These are phyloP conservation scores for Kwoniella heveanensis DNA, from an alignment of 768 basidiomycete genomes.

Conservation along the genomic window DNA sequence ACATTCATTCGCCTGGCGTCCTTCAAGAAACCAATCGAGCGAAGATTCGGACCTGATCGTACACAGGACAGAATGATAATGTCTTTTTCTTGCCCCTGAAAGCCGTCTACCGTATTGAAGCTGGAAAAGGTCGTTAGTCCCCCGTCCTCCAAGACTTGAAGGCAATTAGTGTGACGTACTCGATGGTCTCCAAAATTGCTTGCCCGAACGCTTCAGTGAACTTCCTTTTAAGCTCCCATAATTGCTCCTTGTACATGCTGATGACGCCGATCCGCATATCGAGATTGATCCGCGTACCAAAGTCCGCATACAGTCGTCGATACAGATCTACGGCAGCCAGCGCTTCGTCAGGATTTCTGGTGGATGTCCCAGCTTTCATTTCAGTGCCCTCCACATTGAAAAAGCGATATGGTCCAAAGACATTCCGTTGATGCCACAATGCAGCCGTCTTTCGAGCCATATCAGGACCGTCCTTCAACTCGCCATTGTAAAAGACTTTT, in stretches of 20 bases:
- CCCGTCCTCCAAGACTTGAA: no score
- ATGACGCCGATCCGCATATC: conserved; percentile 71
- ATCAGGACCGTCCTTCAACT: conserved; percentile 79
- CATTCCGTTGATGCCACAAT: conserved; percentile 78
- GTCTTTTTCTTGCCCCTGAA: conserved; percentile 98
- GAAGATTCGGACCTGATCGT: conserved; percentile 81
- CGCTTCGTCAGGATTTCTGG: conserved; percentile 75
- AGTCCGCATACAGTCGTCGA: conserved; percentile 69
- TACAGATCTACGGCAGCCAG: conserved; percentile 77
- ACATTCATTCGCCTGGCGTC: conserved; percentile 95
- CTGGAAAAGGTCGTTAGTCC: conserved; percentile 19
- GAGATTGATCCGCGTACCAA: conserved; percentile 58
- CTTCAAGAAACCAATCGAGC: conserved; percentile 82
- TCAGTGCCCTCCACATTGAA: conserved; percentile 80
- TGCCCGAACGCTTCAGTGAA: conserved; percentile 74
- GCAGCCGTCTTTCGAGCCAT: conserved; percentile 81
- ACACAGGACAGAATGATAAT: conserved; percentile 97
- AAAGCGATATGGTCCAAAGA: conserved; percentile 85
- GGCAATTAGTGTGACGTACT: conserved; percentile 55
- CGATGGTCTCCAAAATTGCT: conserved; percentile 69
- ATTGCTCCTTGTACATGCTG: conserved; percentile 92
- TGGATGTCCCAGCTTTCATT: conserved; percentile 66
- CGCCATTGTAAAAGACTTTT: conserved; percentile 77
- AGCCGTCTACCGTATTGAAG: conserved; percentile 98
- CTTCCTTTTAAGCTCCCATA: conserved; percentile 68